phyloP scores from a whole-genome alignment of 2,329 filamentous ascomycete genomes.

The Epichloe coenophiala region DNA sequence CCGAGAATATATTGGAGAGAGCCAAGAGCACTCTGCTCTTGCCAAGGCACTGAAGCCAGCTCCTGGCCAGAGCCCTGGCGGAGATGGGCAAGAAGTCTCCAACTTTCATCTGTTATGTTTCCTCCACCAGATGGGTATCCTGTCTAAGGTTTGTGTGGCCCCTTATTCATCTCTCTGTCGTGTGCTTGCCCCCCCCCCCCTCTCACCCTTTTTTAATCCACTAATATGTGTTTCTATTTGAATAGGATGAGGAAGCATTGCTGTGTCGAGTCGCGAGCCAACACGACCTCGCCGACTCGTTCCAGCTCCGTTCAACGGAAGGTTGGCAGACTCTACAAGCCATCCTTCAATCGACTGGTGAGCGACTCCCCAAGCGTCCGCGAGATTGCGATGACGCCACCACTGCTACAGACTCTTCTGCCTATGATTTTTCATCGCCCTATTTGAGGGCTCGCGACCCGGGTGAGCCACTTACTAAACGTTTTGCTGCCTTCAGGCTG shows the following conservation, averaged over 20 bases:
- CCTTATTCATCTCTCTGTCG: too few species aligned
- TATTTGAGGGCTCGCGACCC: conserved; percentile 15
- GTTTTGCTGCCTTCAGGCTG: conserved; percentile 53
- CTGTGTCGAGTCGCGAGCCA: conserved; percentile 73
- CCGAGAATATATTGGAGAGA: conserved; percentile 71
- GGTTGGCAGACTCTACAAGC: conserved; percentile 91
- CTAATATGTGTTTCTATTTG: neutral
- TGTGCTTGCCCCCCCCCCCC: neutral
- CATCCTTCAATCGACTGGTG: conserved; percentile 94
- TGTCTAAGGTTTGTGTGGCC: conserved; percentile 59
- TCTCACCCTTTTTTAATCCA: neutral
- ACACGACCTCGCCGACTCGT: conserved; percentile 67
- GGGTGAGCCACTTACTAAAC: conserved; percentile 49
- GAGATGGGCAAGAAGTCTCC: conserved; percentile 57
- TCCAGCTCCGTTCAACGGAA: conserved; percentile 71
- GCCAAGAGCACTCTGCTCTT: conserved; percentile 61
- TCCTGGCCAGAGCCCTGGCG: conserved; percentile 43
- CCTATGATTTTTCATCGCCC: conserved; percentile 7
- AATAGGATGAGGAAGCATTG: conserved; percentile 74
- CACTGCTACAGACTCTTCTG: conserved; percentile 11
- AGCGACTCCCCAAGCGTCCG: conserved; percentile 73
- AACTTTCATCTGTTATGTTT: conserved; percentile 94
- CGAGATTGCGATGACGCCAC: conserved; percentile 26
- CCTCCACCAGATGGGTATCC: conserved; percentile 63
- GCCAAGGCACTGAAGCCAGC: conserved; percentile 54